These are phyloP conservation scores for Albifimbria verrucaria DNA, from an alignment of 2,329 filamentous ascomycete genomes.

Conservation along the genomic window DNA sequence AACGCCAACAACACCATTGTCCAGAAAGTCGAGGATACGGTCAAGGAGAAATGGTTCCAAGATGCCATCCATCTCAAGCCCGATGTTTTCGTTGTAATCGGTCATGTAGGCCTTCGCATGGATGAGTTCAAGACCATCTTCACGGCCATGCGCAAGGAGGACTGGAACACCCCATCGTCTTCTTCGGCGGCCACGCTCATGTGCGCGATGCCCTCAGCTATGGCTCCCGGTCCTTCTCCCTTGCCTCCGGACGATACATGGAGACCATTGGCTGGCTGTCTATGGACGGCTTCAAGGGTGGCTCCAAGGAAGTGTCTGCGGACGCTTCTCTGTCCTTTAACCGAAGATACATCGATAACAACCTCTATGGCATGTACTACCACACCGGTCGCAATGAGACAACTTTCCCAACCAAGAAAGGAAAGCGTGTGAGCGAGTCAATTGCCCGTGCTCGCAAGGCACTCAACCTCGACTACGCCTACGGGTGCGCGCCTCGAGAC, in stretches of 20 bases:
- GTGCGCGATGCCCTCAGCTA: conserved; percentile 81
- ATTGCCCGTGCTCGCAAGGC: conserved; percentile 68
- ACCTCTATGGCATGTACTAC: conserved; percentile 77
- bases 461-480: conserved; percentile 68
- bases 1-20: conserved; percentile 91
- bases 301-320: conserved; percentile 21
- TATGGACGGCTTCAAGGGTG: conserved; percentile 57
- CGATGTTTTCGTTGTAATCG: conserved; percentile 82
- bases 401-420: conserved; percentile 73
- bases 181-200: conserved; percentile 89
- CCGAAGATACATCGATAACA: conserved; percentile 90
- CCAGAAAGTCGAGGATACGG: conserved; percentile 71
- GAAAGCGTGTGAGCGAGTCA: conserved; percentile 65
- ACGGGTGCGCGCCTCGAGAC: conserved; percentile 79
- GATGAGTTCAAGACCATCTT: conserved; percentile 76
- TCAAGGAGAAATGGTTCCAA: conserved; percentile 87
- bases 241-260: conserved; percentile 89
- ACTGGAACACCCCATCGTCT: conserved; percentile 84
- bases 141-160: conserved; percentile 70
- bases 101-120: conserved; percentile 81
- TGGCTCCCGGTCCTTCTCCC: conserved; percentile 71
- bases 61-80: conserved; percentile 79
- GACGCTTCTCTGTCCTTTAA: conserved; percentile 56
- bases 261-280: conserved; percentile 96
- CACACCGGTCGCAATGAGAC: conserved; percentile 71